phyloP scores from a whole-genome alignment of 768 basidiomycete genomes.

The Amanita inopinata region DNA sequence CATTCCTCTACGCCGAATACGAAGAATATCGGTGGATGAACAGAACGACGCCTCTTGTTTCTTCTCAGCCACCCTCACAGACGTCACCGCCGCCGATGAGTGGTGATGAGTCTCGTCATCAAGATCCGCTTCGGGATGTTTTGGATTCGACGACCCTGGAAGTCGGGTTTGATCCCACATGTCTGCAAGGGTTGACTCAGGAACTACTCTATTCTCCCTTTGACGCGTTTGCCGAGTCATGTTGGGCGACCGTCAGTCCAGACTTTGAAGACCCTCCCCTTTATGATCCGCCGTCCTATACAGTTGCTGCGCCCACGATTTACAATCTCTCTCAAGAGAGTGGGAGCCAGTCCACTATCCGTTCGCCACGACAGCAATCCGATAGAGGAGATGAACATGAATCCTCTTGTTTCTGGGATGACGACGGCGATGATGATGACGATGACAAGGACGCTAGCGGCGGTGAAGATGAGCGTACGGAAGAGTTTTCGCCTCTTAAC shows the following conservation, averaged over 20 bases:
- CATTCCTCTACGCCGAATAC: no score
- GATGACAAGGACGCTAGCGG: neutral
- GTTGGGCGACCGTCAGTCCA: constrained; percentile 18
- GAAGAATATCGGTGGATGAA: no score
- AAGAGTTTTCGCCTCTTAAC: neutral
- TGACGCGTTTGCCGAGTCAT: constrained; percentile 27
- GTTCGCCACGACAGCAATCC: neutral
- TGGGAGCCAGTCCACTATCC: constrained; percentile 1
- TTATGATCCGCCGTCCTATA: constrained; percentile 1
- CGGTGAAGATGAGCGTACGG: neutral
- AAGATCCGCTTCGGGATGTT: constrained; percentile 13
- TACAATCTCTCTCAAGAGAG: neutral
- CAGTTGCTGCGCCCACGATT: neutral
- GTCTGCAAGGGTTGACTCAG: constrained; percentile 30
- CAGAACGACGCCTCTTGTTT: no score
- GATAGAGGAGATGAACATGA: neutral
- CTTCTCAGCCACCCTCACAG: neutral
- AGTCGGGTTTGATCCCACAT: constrained; percentile 27
- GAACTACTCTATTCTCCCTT: constrained; percentile 25
- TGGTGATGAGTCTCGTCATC: neutral
- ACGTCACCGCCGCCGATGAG: neutral
- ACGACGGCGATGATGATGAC: constrained; percentile 1
- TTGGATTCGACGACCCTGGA: constrained; percentile 29
- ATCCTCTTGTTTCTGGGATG: constrained; percentile 6
- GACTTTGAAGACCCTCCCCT: neutral